Evolutionary conservation across 768 basidiomycete species (phyloP).

Genomic region (Lactarius hengduanensis): DNA sequence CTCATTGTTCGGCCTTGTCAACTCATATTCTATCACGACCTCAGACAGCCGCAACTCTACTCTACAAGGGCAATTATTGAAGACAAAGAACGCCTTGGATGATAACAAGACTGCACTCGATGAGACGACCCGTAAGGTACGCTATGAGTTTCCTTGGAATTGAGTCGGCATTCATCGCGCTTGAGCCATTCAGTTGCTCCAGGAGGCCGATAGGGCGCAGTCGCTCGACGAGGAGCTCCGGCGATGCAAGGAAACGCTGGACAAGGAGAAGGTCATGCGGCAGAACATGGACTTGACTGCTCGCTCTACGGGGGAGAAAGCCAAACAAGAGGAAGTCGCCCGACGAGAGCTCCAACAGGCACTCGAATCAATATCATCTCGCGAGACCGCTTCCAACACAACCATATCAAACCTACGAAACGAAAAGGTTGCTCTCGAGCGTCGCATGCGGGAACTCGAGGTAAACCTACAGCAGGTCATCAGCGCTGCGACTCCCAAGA

Average conservation of each 20-base stretch:
- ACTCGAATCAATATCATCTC: constrained; percentile 24
- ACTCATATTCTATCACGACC: neutral
- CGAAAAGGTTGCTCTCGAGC: constrained; percentile 58
- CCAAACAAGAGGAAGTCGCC: constrained; percentile 21
- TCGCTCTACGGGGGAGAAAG: constrained; percentile 19
- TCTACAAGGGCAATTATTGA: constrained; percentile 25
- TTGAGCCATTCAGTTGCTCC: constrained; percentile 14
- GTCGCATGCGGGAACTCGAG: constrained; percentile 59
- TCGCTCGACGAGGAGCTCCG: constrained; percentile 21
- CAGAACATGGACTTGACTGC: constrained; percentile 25
- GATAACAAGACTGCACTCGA: constrained; percentile 26
- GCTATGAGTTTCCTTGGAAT: neutral
- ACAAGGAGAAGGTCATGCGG: constrained; percentile 24
- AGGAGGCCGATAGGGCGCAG: constrained; percentile 27
- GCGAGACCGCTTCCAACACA: constrained; percentile 17
- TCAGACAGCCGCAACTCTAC: constrained; percentile 26
- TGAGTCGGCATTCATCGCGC: neutral
- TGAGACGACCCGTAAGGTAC: constrained; percentile 25
- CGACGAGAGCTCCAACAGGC: constrained; percentile 26
- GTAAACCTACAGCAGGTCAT: constrained; percentile 39
- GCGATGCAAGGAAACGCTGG: constrained; percentile 20
- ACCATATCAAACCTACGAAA: constrained; percentile 41
- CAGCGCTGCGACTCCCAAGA: constrained; percentile 37
- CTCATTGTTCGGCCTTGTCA: neutral
- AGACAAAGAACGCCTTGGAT: constrained; percentile 17